Evolutionary conservation across 495 filamentous ascomycete genomes (phyloP).

Genomic region (Hypomontagnella monticulosa): DNA sequence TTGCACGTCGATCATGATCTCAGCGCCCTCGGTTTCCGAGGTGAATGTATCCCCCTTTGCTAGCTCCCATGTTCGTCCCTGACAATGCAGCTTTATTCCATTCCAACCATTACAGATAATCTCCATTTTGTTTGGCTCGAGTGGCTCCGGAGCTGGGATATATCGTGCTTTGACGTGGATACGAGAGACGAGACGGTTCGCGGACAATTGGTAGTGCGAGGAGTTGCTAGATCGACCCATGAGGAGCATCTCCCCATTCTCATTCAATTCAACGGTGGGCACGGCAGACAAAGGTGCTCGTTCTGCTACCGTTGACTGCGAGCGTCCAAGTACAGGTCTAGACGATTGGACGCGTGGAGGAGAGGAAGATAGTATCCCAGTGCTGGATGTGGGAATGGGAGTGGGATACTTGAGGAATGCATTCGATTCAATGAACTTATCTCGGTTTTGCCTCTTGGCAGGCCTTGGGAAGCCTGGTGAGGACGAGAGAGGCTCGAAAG

Average conservation of each 20-base stretch:
- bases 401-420: conserved; percentile 79
- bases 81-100: conserved; percentile 90
- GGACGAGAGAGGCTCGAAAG: conserved; percentile 92
- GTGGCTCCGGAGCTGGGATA: conserved; percentile 68
- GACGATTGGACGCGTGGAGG: conserved; percentile 69
- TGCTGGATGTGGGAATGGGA: conserved; percentile 91
- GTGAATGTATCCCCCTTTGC: conserved; percentile 88
- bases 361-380: conserved; percentile 89
- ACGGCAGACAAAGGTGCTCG: conserved; percentile 84
- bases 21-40: conserved; percentile 86
- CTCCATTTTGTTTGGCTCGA: conserved; percentile 76
- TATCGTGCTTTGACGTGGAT: conserved; percentile 91
- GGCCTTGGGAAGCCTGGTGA: conserved; percentile 84
- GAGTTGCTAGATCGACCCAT: conserved; percentile 95
- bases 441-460: conserved; percentile 72
- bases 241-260: conserved; percentile 79
- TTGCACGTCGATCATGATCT: conserved; percentile 96
- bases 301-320: conserved; percentile 78
- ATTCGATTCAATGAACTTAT: conserved; percentile 52
- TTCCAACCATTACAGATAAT: conserved; percentile 96
- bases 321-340: conserved; percentile 64
- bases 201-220: conserved; percentile 88
- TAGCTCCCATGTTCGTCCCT: conserved; percentile 86
- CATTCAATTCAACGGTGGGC: conserved; percentile 80
- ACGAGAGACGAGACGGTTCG: conserved; percentile 90